phyloP scores from a whole-genome alignment of 176 grass and related monocot species.

The Dactylis glomerata region DNA sequence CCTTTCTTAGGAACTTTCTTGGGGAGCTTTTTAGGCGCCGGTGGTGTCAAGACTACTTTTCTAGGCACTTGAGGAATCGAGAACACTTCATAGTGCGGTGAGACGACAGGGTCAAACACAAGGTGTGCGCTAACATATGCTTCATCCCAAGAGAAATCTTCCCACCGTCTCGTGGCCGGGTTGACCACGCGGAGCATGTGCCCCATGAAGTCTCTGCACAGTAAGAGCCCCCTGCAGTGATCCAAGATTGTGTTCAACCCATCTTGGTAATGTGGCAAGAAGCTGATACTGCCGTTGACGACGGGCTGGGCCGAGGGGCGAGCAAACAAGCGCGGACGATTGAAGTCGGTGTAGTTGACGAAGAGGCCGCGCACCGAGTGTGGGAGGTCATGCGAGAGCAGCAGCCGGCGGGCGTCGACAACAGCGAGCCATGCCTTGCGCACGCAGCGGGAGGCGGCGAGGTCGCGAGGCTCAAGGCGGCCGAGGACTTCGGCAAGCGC shows the following conservation, averaged over 20 bases:
- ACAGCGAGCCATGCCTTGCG: too few species aligned
- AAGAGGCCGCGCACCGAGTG: too few species aligned
- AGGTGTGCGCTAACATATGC: neutral
- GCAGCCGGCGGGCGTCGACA: too few species aligned
- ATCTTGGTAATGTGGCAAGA: neutral
- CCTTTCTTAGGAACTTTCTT: too few species aligned
- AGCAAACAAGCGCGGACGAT: neutral
- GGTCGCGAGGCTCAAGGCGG: neutral
- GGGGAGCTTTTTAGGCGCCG: too few species aligned
- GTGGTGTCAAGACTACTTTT: neutral
- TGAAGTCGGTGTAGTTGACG: neutral
- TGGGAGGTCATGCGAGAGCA: too few species aligned
- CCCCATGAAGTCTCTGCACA: neutral
- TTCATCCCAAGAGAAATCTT: neutral
- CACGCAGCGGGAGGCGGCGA: neutral
- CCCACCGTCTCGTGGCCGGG: neutral
- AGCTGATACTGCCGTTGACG: neutral
- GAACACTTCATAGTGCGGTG: neutral
- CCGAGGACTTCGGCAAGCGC: neutral
- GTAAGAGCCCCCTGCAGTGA: neutral
- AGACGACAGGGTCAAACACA: neutral
- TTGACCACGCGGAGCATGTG: neutral
- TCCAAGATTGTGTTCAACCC: neutral
- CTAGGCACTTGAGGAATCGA: neutral
- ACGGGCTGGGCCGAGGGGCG: neutral